These are phyloP conservation scores for Leucoagaricus sp. DNA, from an alignment of 1,284 basidiomycete genomes.

Conservation along the genomic window DNA sequence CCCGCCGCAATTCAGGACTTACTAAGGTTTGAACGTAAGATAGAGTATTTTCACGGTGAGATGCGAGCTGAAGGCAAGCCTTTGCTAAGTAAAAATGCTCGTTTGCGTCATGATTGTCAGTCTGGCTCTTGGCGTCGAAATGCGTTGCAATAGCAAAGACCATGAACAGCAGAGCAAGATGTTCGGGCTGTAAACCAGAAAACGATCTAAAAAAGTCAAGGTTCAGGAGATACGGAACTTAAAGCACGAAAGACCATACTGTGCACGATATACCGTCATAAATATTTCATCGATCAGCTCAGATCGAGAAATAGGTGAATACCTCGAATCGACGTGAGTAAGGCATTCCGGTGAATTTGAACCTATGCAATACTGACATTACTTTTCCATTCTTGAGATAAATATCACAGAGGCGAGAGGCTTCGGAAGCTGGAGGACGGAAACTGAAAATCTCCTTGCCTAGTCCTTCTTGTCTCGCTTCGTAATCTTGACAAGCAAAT, in stretches of 20 bases:
- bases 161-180: conserved; percentile 55
- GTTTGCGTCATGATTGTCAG: conserved; percentile 50
- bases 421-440: conserved; percentile 54
- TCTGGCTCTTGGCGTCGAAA: conserved; percentile 44
- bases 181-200: conserved; percentile 13
- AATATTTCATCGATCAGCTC: conserved; percentile 54
- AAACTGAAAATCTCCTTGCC: conserved; percentile 38
- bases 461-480: conserved; percentile 30
- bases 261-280: conserved; percentile 44
- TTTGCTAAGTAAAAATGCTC: conserved; percentile 61
- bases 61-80: conserved; percentile 47
- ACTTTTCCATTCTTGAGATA: conserved; percentile 56
- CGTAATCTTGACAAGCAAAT: conserved; percentile 30
- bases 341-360: conserved; percentile 1
- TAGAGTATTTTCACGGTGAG: conserved; percentile 51
- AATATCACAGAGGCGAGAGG: conserved; percentile 52
- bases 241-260: conserved; percentile 32
- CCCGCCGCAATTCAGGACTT: conserved; percentile 22
- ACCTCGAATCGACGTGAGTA: conserved; percentile 33
- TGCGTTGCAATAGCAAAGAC: conserved; percentile 53
- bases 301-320: conserved; percentile 36
- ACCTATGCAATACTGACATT: conserved; percentile 38
- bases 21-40: conserved; percentile 55
- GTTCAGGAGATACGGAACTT: neutral
- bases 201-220: conserved; percentile 24